These are phyloP conservation scores for Nicotiana otophora DNA, from an alignment of 257 asterid species.

Conservation along the genomic window DNA sequence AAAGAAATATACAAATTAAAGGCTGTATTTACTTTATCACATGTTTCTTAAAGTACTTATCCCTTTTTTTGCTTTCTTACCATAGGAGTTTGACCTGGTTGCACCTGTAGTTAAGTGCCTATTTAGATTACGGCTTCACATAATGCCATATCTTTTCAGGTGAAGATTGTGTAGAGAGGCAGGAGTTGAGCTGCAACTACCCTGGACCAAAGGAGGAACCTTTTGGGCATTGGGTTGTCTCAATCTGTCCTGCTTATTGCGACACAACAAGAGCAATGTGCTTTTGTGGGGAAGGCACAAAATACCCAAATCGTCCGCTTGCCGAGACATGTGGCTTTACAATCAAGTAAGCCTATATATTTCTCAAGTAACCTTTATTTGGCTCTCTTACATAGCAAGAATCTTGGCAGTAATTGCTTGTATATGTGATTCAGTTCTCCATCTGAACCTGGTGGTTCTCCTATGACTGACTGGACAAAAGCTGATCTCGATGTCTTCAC, in stretches of 20 bases:
- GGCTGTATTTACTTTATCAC: neutral
- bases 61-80: neutral
- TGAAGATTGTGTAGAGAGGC: conserved; percentile 77
- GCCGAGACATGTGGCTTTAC: conserved; percentile 85
- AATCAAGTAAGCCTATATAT: conserved; percentile 50
- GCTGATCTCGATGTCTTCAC: conserved; percentile 64
- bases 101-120: neutral
- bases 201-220: conserved; percentile 54
- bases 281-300: conserved; percentile 96
- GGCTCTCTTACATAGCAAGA: neutral
- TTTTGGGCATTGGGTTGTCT: conserved; percentile 87
- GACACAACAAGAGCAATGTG: conserved; percentile 94
- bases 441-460: conserved; percentile 59
- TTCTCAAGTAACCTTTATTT: conserved; percentile 5
- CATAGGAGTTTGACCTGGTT: neutral
- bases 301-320: conserved; percentile 86
- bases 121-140: neutral
- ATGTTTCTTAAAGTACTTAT: neutral
- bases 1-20: neutral
- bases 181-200: conserved; percentile 61
- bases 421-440: conserved; percentile 46
- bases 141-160: conserved; percentile 39
- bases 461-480: conserved; percentile 52
- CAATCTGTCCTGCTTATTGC: conserved; percentile 79
- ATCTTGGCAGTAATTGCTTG: conserved; percentile 8